Evolutionary conservation across 2,329 filamentous ascomycete species (phyloP), one percentile per base, ranked within the genome.

Genomic region (Bimuria novae-zelandiae): DNA sequence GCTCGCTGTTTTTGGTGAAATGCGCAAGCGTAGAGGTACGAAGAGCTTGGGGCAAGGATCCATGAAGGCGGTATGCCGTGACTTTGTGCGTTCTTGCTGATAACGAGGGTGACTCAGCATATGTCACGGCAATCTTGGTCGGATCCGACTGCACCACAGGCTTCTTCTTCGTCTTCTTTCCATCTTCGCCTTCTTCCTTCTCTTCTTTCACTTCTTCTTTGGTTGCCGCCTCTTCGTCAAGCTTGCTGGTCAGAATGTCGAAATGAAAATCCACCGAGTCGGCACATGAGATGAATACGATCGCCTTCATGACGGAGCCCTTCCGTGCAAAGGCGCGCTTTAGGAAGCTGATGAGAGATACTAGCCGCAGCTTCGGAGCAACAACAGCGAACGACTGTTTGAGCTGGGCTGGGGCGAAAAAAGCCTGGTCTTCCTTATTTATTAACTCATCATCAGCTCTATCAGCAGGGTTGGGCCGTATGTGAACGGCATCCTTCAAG

Each of bases 201-300:
- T 71, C 58, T 29, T 70, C 62, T 11, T 61, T 62, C 11, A 17
- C 43, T 19, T 57, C 59, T 36, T 54, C 35, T 59, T 61, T 64
- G 25, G 67, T 43, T 25, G 63, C 54, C 17, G 57, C 17, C 53
- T 56, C 73, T 65, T 41, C 68, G 27, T 68, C 68, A 4, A 70
- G 61, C 12, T 71, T 55, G 55, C 65, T 76, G 6, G 80, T 87
- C 52, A 99, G 84, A 3, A 96, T 78, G 55, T 95, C 89, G 71
- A 92, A 97, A 72, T 97, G 93, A 65, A 97, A 99, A 71, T 99
- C 92, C 54, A 97, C 94, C 1, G 91, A 94, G 72, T 99, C 94
- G 17, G 94, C 92, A 67, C 94, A 99, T 10, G 93, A 96, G 43
- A 99, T 89, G 76, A 99, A 99, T 30, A 99, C 82, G 55, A 99